Evolutionary conservation across 129 eudicot species (phyloP).

Genomic region (Tagetes erecta): DNA sequence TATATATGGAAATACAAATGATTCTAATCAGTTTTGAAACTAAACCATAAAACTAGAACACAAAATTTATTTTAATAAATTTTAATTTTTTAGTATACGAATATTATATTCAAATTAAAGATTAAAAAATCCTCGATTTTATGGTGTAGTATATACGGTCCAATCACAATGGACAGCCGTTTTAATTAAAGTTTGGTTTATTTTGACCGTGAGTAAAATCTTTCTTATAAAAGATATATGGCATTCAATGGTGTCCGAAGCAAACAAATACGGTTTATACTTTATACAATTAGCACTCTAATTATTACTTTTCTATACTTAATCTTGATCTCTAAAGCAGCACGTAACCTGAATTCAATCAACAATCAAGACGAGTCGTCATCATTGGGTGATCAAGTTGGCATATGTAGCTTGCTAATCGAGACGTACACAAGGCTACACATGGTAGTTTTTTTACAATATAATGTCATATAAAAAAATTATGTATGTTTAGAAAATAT

Average conservation of each 20-base stretch:
- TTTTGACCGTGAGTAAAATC: neutral
- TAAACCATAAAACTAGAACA: no score
- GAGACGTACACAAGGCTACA: slow-evolving; percentile 49
- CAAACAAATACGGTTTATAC: slow-evolving; percentile 32
- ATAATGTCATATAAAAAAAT: no score
- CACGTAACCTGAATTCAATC: slow-evolving; percentile 25
- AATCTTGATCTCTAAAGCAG: slow-evolving; percentile 39
- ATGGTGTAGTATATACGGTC: slow-evolving; percentile 12
- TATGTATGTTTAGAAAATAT: no score
- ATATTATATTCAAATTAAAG: no score
- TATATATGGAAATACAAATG: no score
- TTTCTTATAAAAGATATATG: slow-evolving; percentile 23
- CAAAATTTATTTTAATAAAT: no score
- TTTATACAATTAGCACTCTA: slow-evolving; percentile 14
- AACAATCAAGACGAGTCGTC: slow-evolving; percentile 22
- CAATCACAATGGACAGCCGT: slow-evolving; percentile 9
- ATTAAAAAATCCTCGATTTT: no score
- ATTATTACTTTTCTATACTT: slow-evolving; percentile 35
- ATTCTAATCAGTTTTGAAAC: no score
- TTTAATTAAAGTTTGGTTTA: slow-evolving; percentile 13
- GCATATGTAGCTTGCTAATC: slow-evolving; percentile 59
- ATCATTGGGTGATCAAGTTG: slow-evolving; percentile 31
- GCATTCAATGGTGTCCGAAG: slow-evolving; percentile 2
- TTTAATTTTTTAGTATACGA: no score
- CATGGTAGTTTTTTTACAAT: slow-evolving; percentile 9